Conservation (phyloP, 1,284 basidiomycete species). For the Tranzscheliella williamsii region DNA sequence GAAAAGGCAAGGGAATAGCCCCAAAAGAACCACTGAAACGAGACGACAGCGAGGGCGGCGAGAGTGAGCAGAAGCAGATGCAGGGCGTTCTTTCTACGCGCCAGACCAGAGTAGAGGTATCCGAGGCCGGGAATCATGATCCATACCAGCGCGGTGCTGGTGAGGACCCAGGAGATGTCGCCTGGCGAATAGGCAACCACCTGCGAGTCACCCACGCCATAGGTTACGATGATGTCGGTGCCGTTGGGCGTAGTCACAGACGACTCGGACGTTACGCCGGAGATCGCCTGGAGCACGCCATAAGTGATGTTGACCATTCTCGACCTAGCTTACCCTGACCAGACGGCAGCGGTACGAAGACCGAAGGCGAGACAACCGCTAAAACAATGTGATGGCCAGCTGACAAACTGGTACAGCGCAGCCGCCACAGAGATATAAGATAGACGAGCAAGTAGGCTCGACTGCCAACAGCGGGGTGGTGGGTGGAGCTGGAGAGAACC, state of each 20-base stretch:
- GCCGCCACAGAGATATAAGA: too few species aligned
- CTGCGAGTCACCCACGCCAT: conserved; percentile 30
- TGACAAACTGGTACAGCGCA: too few species aligned
- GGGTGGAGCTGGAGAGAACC: too few species aligned
- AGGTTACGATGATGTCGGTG: conserved; percentile 57
- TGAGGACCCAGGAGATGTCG: conserved; percentile 66
- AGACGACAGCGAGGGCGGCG: conserved; percentile 54
- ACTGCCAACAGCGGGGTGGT: too few species aligned
- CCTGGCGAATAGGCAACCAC: conserved; percentile 41
- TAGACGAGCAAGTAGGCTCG: too few species aligned
- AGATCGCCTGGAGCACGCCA: conserved; percentile 21
- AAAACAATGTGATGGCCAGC: too few species aligned
- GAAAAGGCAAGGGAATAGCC: conserved; percentile 63
- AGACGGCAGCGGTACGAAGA: too few species aligned
- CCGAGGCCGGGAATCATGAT: conserved; percentile 69
- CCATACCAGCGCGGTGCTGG: conserved; percentile 77
- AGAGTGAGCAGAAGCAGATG: conserved; percentile 65
- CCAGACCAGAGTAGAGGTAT: conserved; percentile 85
- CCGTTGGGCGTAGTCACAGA: conserved; percentile 20
- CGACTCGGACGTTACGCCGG: conserved; percentile 13
- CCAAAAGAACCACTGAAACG: conserved; percentile 68
- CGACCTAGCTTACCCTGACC: too few species aligned
- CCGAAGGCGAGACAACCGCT: too few species aligned
- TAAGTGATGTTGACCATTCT: conserved; percentile 51
- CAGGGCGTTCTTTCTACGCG: conserved; percentile 70